A percentile compares a stretch with the other conserved stretches of the same genome.
These are phyloP conservation scores for Candida silvatica DNA, from an alignment of 805 yeast genomes.

Conservation along the genomic window DNA sequence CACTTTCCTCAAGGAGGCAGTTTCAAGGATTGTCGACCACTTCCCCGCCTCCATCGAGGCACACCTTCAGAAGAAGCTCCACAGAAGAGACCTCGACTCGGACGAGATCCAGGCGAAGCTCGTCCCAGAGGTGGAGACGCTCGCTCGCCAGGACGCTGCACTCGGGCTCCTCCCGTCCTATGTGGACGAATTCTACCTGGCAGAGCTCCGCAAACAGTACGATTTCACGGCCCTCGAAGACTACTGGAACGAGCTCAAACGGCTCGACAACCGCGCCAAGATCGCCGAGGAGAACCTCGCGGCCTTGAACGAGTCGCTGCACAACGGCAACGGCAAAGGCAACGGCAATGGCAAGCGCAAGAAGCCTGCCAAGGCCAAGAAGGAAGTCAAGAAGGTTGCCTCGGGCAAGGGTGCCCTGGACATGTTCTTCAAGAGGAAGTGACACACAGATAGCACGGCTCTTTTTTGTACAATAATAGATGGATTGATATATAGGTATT, in stretches of 20 bases:
- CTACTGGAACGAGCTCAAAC: slow-evolving; percentile 14
- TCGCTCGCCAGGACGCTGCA: slow-evolving; percentile 31
- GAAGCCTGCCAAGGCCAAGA: slow-evolving; percentile 20
- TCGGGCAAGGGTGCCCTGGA: slow-evolving; percentile 64
- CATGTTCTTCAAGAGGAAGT: slow-evolving; percentile 45
- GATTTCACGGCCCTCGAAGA: slow-evolving; percentile 13
- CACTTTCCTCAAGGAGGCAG: slow-evolving; percentile 29
- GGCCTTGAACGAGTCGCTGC: slow-evolving; percentile 22
- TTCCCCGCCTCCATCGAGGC: slow-evolving; percentile 28
- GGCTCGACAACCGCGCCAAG: slow-evolving; percentile 12
- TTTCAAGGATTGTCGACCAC: slow-evolving; percentile 23
- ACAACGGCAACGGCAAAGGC: slow-evolving; percentile 7
- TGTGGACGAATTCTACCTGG: slow-evolving; percentile 24
- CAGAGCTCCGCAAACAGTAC: slow-evolving; percentile 13
- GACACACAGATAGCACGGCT: too few relatives aligned
- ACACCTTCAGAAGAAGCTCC: slow-evolving; percentile 6
- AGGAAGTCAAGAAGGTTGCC: slow-evolving; percentile 32
- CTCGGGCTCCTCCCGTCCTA: slow-evolving; percentile 41
- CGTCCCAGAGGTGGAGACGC: slow-evolving; percentile 22
- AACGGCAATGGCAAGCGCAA: slow-evolving; percentile 15
- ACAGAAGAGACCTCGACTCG: not conserved
- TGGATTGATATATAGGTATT: not conserved
- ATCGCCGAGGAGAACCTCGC: slow-evolving; percentile 24
- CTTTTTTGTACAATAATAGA: too few relatives aligned
- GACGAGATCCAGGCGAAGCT: slow-evolving; percentile 5